Percentiles rank a stretch among this genome's conserved stretches.
Evolutionary conservation across 345 rosid genomes (phyloP).

Genomic region (Eucalyptus melliodora): DNA sequence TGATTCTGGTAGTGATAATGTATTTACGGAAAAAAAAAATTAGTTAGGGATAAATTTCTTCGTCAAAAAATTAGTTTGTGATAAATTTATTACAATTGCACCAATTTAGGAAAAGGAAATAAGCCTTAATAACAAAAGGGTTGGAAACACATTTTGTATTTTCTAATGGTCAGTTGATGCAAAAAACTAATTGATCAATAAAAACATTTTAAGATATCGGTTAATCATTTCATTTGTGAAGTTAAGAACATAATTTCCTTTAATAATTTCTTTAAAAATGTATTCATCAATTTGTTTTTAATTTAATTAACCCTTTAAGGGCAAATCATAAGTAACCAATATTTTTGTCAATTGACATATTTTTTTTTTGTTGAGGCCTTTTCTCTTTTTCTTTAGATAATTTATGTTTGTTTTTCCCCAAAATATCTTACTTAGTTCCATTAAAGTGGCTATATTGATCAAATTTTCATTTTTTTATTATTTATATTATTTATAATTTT

Average conservation of each 20-base stretch:
- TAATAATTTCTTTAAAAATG: neutral
- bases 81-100: neutral
- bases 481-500: neutral
- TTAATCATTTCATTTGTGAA: neutral
- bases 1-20: no score
- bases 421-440: neutral
- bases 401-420: neutral
- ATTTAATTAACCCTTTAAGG: neutral
- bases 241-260: neutral
- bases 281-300: neutral
- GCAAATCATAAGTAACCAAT: neutral
- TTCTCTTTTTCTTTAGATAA: neutral
- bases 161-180: neutral
- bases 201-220: neutral
- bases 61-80: no score
- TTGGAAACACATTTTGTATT: neutral
- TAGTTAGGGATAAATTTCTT: no score
- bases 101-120: neutral
- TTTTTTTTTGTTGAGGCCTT: neutral
- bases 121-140: neutral
- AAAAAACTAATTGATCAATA: neutral
- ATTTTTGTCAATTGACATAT: neutral
- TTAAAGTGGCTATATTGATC: neutral
- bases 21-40: no score
- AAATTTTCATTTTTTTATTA: neutral